Evolutionary conservation across 1,284 basidiomycete genomes (phyloP).

Genomic region (Inonotus hispidus): DNA sequence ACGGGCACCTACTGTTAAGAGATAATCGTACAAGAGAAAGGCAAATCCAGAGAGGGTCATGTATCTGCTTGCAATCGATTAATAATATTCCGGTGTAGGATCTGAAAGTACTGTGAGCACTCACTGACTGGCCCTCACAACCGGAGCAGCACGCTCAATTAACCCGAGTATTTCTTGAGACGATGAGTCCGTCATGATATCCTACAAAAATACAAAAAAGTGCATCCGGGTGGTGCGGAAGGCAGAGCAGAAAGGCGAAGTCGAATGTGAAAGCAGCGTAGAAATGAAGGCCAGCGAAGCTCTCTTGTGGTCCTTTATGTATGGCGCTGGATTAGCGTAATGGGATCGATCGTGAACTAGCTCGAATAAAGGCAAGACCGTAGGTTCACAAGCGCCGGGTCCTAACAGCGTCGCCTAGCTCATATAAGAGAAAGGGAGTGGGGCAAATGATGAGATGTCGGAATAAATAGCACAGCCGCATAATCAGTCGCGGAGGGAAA

Average conservation of each 20-base stretch:
- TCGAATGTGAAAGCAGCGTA: not conserved
- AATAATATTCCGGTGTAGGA: not conserved
- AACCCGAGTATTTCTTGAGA: constrained; percentile 2
- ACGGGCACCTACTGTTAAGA: constrained; percentile 12
- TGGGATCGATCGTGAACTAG: not conserved
- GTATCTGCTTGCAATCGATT: constrained; percentile 6
- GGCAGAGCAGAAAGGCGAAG: not conserved
- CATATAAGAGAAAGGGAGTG: constrained; percentile 8
- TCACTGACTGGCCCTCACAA: constrained; percentile 16
- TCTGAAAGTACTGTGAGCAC: not conserved
- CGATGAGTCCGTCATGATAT: constrained; percentile 8
- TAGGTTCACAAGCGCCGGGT: constrained; percentile 6
- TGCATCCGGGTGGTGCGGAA: not conserved
- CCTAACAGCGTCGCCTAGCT: not conserved
- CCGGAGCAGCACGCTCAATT: constrained; percentile 14
- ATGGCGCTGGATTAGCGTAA: not conserved
- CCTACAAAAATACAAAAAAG: not conserved
- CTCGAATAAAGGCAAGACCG: not conserved
- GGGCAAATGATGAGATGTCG: not conserved
- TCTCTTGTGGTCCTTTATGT: not conserved
- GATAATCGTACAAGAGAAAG: constrained; percentile 19
- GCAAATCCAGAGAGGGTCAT: constrained; percentile 16
- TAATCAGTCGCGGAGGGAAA: not conserved
- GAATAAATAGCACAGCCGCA: constrained; percentile 1
- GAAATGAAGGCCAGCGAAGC: not conserved